Percentiles rank a stretch among this genome's conserved stretches.
These are phyloP conservation scores for Lecanicillium sp. DNA, from an alignment of 2,329 filamentous ascomycete species.

Conservation along the genomic window DNA sequence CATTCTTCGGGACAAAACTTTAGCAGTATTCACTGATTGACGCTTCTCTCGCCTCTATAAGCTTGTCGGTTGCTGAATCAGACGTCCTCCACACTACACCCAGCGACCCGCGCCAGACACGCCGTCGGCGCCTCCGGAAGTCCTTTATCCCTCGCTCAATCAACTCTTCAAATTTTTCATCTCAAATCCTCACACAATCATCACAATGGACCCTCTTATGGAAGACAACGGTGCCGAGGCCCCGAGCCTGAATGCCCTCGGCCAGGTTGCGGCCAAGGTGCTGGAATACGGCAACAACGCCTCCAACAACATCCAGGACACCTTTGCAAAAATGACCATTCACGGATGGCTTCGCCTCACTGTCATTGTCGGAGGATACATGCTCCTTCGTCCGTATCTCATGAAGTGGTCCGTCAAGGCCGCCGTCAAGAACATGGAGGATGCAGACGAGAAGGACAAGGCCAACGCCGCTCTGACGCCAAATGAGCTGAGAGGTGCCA, in stretches of 20 bases:
- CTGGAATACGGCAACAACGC: slow-evolving; percentile 32
- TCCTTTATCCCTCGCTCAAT: slow-evolving; percentile 4
- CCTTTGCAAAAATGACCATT: slow-evolving; percentile 44
- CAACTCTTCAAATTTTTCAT: slow-evolving; percentile 6
- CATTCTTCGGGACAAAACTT: too few relatives aligned
- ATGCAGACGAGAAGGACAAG: slow-evolving; percentile 47
- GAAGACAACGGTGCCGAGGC: slow-evolving; percentile 22
- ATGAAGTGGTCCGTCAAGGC: slow-evolving; percentile 59
- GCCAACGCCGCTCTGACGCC: slow-evolving; percentile 54
- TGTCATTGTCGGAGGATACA: slow-evolving; percentile 65
- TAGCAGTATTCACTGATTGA: too few relatives aligned
- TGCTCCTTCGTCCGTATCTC: slow-evolving; percentile 67
- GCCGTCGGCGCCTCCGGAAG: background rate
- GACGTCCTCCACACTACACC: background rate
- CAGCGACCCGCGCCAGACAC: background rate
- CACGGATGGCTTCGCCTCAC: slow-evolving; percentile 62
- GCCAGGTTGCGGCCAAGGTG: slow-evolving; percentile 27
- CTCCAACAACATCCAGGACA: slow-evolving; percentile 42
- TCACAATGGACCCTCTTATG: slow-evolving; percentile 19
- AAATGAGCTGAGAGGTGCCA: slow-evolving; percentile 56
- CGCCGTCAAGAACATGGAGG: slow-evolving; percentile 59
- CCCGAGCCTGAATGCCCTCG: slow-evolving; percentile 28
- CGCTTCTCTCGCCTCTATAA: too few relatives aligned
- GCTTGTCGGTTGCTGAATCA: too few relatives aligned
- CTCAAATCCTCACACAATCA: slow-evolving; percentile 17